phyloP scores from a whole-genome alignment of 2,329 filamentous ascomycete genomes.

The Rhynchosporium agropyri region DNA sequence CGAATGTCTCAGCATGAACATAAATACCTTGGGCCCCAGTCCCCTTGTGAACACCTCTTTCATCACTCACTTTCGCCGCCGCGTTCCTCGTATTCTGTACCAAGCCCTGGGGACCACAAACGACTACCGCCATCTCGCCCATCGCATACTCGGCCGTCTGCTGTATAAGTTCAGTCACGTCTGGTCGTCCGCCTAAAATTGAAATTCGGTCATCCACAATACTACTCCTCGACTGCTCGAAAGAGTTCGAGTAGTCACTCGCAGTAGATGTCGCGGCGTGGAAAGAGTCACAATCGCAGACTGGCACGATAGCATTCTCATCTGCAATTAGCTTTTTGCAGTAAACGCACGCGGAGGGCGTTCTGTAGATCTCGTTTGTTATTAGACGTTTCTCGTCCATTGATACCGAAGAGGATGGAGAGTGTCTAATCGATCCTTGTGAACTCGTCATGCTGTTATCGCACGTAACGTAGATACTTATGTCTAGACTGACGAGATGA shows the following conservation, averaged over 20 bases:
- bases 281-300: constrained; percentile 7
- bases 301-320: background rate
- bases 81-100: constrained; percentile 57
- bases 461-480: constrained; percentile 43
- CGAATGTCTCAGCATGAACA: constrained; percentile 61
- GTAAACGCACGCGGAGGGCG: background rate
- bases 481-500: constrained; percentile 39
- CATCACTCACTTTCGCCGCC: constrained; percentile 61
- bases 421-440: background rate
- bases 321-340: background rate
- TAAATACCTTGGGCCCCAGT: constrained; percentile 67
- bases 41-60: constrained; percentile 68
- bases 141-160: constrained; percentile 58
- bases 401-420: background rate
- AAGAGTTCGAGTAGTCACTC: constrained; percentile 1
- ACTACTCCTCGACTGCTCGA: constrained; percentile 10
- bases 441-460: constrained; percentile 27
- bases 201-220: constrained; percentile 17
- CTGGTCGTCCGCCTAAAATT: constrained; percentile 53
- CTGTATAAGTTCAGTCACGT: constrained; percentile 53
- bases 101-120: constrained; percentile 60
- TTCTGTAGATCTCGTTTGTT: background rate
- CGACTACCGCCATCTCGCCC: constrained; percentile 65
- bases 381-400: constrained; percentile 7
- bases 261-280: background rate